Conservation (phyloP, 768 basidiomycete genomes). For the Podaxis sp. region DNA sequence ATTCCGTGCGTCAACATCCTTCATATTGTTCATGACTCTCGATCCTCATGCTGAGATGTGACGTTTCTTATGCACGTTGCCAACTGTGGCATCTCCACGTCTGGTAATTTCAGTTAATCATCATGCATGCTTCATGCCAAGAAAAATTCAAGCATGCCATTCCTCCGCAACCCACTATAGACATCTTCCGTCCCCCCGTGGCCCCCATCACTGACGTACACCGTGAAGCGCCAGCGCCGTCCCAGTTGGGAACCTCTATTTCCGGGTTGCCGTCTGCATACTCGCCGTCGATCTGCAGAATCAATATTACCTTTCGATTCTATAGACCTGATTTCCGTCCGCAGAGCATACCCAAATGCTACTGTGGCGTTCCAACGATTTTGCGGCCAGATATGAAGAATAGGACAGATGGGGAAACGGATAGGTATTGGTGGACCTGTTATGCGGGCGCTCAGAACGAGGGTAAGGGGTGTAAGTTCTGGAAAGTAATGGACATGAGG, state of each 20-base stretch:
- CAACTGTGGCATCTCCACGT: conserved; percentile 1
- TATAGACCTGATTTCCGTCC: conserved; percentile 81
- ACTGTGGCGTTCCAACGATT: conserved; percentile 69
- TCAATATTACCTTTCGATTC: conserved; percentile 87
- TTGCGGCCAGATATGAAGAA: conserved; percentile 81
- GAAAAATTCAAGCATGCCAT: conserved; percentile 80
- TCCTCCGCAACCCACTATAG: conserved; percentile 68
- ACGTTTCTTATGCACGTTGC: neutral
- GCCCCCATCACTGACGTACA: conserved; percentile 17
- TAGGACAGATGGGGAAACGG: conserved; percentile 47
- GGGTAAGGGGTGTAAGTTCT: conserved; percentile 76
- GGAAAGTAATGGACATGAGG: conserved; percentile 70
- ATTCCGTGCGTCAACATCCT: conserved; percentile 53
- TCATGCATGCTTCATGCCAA: conserved; percentile 86
- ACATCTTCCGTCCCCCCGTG: conserved; percentile 61
- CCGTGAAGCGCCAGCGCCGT: conserved; percentile 28
- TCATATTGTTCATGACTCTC: neutral
- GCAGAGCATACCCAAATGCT: conserved; percentile 63
- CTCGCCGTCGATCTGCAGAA: conserved; percentile 59
- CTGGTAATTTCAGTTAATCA: conserved; percentile 51
- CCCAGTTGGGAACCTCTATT: neutral
- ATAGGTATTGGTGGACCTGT: conserved; percentile 80
- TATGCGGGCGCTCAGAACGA: conserved; percentile 81
- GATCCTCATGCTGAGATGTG: neutral
- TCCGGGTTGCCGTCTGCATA: neutral